These are phyloP conservation scores for Sphenostylis stenocarpa DNA, from an alignment of 306 rosid genomes.

Conservation along the genomic window DNA sequence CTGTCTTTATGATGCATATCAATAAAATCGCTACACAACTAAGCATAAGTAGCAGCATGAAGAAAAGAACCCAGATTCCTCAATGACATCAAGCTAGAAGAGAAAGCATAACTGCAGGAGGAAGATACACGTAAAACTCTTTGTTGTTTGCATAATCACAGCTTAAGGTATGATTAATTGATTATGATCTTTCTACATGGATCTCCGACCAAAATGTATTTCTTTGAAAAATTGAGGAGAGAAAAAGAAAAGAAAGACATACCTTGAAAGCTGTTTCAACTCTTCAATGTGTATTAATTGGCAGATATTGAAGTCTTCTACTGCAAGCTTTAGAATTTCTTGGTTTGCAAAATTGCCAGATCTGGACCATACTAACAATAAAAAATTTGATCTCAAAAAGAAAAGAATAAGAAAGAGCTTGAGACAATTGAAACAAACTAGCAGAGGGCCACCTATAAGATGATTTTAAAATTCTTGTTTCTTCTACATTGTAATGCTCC, in stretches of 20 bases:
- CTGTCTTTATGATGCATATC: background rate
- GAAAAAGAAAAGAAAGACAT: constrained; percentile 2
- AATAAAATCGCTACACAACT: background rate
- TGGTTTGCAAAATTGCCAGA: constrained; percentile 58
- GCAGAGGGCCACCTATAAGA: constrained; percentile 53
- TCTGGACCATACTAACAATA: constrained; percentile 40
- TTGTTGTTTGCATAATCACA: background rate
- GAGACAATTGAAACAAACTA: constrained; percentile 6
- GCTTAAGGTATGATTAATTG: background rate
- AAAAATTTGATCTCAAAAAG: background rate
- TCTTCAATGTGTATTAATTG: constrained; percentile 65
- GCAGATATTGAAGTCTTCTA: constrained; percentile 76
- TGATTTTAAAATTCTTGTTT: constrained; percentile 62
- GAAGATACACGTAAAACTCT: background rate
- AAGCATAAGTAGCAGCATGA: background rate
- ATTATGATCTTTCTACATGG: background rate
- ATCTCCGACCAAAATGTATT: background rate
- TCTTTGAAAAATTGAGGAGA: background rate
- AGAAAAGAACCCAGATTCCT: constrained; percentile 10
- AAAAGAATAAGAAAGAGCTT: background rate
- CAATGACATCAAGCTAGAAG: constrained; percentile 9
- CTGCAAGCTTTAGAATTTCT: constrained; percentile 70
- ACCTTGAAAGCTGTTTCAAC: constrained; percentile 65
- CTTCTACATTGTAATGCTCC: constrained; percentile 52
- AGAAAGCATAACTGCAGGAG: background rate